These are phyloP conservation scores for Nakazawaea ishiwadae DNA, from an alignment of 805 yeast species.

Conservation along the genomic window DNA sequence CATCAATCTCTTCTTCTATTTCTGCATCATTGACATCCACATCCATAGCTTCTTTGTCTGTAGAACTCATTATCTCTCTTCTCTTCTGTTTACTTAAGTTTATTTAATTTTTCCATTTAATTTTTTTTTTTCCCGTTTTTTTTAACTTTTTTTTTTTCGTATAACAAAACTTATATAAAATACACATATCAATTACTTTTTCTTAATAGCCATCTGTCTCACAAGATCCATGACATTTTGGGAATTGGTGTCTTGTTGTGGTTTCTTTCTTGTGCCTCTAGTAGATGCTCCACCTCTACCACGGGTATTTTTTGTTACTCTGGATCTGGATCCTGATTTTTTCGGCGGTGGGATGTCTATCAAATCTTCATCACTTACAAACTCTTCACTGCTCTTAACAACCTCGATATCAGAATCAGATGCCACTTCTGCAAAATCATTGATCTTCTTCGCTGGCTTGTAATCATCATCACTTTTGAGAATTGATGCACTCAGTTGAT, in stretches of 20 bases:
- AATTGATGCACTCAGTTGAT: too few species aligned
- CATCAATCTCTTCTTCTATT: slow-evolving; percentile 12
- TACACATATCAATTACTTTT: neutral
- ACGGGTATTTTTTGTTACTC: neutral
- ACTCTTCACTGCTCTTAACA: slow-evolving; percentile 4
- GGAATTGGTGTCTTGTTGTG: neutral
- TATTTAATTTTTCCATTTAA: neutral
- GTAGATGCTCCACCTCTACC: neutral
- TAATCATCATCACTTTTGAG: neutral
- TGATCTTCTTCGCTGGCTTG: too few species aligned
- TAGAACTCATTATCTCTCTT: slow-evolving; percentile 5
- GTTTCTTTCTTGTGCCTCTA: neutral
- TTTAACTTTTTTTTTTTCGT: neutral
- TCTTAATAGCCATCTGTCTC: slow-evolving; percentile 1
- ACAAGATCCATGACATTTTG: slow-evolving; percentile 9
- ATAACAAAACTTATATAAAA: neutral
- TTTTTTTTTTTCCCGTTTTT: neutral
- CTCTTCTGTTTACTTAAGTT: neutral
- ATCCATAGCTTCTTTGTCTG: slow-evolving; percentile 9
- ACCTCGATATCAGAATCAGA: slow-evolving; percentile 1
- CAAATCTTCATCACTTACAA: slow-evolving; percentile 12
- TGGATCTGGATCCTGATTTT: neutral
- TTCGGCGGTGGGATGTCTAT: slow-evolving; percentile 11
- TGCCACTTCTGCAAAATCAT: neutral
- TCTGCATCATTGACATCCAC: slow-evolving; percentile 6